Conservation (phyloP, 768 basidiomycete species). For the Boletus fagicola region DNA sequence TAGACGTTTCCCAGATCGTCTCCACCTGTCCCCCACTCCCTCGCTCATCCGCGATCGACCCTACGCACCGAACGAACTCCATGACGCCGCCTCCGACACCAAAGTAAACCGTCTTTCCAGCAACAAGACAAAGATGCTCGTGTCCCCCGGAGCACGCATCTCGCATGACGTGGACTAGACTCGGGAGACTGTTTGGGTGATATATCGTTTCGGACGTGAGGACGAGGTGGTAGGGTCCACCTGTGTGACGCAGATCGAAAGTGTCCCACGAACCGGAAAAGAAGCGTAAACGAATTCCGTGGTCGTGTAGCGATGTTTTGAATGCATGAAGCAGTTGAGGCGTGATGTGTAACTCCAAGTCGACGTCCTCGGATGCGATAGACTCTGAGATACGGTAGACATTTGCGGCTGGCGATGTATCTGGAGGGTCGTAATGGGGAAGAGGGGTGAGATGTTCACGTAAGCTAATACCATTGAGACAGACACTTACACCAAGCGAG, state of each 20-base stretch:
- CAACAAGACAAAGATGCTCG: constrained; percentile 62
- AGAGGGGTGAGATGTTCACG: background rate
- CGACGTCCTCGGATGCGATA: constrained; percentile 21
- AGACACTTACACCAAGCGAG: constrained; percentile 73
- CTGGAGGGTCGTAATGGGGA: constrained; percentile 34
- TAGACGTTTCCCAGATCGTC: constrained; percentile 61
- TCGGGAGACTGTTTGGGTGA: constrained; percentile 55
- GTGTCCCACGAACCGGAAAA: constrained; percentile 80
- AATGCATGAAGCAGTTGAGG: constrained; percentile 66
- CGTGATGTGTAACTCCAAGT: constrained; percentile 65
- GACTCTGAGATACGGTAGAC: constrained; percentile 39
- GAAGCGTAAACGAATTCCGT: constrained; percentile 65
- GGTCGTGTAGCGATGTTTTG: constrained; percentile 48
- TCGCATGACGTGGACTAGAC: constrained; percentile 56
- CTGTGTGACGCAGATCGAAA: constrained; percentile 39
- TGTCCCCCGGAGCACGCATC: constrained; percentile 31
- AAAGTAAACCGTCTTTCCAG: constrained; percentile 91
- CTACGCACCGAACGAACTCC: constrained; percentile 64
- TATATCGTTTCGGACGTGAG: constrained; percentile 96
- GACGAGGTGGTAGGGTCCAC: constrained; percentile 61
- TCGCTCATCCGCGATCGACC: background rate
- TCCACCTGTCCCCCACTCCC: constrained; percentile 42
- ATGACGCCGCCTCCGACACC: constrained; percentile 89
- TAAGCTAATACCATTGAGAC: background rate
- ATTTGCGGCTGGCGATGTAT: constrained; percentile 57